Conservation (phyloP, 345 rosid genomes). For the Punica granatum region DNA sequence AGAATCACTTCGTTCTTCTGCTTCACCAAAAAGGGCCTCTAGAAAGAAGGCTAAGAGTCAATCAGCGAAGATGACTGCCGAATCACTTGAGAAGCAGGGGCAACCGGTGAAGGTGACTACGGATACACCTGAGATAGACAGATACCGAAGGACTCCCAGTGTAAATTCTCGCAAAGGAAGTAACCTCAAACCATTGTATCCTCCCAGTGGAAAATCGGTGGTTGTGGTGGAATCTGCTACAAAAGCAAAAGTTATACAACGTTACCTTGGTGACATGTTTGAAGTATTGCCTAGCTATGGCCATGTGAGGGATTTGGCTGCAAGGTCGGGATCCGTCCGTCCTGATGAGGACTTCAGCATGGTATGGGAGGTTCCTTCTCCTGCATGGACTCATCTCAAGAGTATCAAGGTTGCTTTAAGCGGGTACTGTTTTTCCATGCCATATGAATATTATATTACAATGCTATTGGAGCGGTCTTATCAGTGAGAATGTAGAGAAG, state of each 20-base stretch:
- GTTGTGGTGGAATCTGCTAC: slow-evolving; percentile 89
- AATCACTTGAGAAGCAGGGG: slow-evolving; percentile 8
- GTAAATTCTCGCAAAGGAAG: slow-evolving; percentile 31
- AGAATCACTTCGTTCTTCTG: background rate
- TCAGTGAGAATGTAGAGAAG: background rate
- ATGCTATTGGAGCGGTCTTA: background rate
- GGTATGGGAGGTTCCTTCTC: slow-evolving; percentile 98
- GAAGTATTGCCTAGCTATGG: slow-evolving; percentile 97
- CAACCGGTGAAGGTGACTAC: slow-evolving; percentile 25
- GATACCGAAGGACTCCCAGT: slow-evolving; percentile 28
- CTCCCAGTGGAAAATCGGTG: slow-evolving; percentile 77
- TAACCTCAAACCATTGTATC: slow-evolving; percentile 52
- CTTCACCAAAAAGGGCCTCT: slow-evolving; percentile 22
- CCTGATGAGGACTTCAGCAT: slow-evolving; percentile 96
- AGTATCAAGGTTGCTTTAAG: slow-evolving; percentile 82
- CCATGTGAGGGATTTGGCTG: slow-evolving; percentile 92
- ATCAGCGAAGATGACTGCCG: background rate
- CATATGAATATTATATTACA: background rate
- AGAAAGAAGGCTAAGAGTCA: slow-evolving; percentile 22
- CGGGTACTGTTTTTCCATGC: slow-evolving; percentile 38
- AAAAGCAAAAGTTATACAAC: slow-evolving; percentile 91
- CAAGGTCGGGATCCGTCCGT: slow-evolving; percentile 95
- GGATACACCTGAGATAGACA: slow-evolving; percentile 25
- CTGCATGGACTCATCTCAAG: slow-evolving; percentile 97
- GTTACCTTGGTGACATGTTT: slow-evolving; percentile 82